Evolutionary conservation across 1,139 yeast genomes (phyloP).

Genomic region (Nadsonia commutata): DNA sequence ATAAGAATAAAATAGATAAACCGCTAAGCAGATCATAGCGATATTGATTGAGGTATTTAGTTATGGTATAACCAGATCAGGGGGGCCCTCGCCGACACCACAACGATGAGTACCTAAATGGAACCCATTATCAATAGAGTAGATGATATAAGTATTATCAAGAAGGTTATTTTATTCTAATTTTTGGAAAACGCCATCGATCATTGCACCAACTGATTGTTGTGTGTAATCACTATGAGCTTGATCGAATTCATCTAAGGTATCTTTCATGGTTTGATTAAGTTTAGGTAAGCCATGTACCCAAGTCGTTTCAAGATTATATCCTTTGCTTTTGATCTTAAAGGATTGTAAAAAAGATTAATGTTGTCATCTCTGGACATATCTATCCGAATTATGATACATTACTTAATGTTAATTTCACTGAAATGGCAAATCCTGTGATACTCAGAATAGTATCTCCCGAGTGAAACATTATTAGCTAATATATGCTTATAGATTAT

Average conservation of each 20-base stretch:
- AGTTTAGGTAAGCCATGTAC: not conserved
- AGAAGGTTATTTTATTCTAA: conserved; percentile 5
- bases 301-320: conserved; percentile 1
- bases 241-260: conserved; percentile 6
- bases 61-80: no score
- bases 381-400: not conserved
- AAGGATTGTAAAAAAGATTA: not conserved
- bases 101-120: conserved; percentile 7
- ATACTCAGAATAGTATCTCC: no score
- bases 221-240: conserved; percentile 5
- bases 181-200: conserved; percentile 2
- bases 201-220: conserved; percentile 7
- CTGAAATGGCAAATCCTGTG: no score
- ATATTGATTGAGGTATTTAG: no score
- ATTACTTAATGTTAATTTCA: not conserved
- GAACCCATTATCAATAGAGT: conserved; percentile 7
- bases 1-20: no score
- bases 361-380: not conserved
- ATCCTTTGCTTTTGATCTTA: not conserved
- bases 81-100: conserved; percentile 5
- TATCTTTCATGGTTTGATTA: not conserved
- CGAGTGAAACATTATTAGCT: no score
- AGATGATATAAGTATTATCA: conserved; percentile 7
- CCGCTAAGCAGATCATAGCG: no score
- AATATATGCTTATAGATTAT: no score